Evolutionary conservation across 768 basidiomycete species (phyloP).

Genomic region (Lentinula raphanica): DNA sequence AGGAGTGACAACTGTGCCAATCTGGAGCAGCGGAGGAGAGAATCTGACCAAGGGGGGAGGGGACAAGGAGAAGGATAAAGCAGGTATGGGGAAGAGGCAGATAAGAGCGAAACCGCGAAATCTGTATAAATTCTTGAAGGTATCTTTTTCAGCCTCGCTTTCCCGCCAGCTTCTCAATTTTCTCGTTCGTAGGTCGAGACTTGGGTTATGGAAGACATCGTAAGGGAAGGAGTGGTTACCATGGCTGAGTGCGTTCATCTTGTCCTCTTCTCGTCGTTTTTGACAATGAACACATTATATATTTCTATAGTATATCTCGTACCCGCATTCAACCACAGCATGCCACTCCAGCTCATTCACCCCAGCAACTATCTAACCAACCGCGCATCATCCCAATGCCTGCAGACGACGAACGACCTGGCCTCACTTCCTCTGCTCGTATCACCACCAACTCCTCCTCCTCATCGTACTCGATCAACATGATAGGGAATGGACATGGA

Average conservation of each 20-base stretch:
- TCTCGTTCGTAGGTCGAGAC: constrained; percentile 85
- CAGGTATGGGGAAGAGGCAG: constrained; percentile 53
- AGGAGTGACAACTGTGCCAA: constrained; percentile 82
- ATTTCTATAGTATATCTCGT: constrained; percentile 53
- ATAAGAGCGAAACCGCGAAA: constrained; percentile 78
- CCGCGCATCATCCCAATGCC: constrained; percentile 68
- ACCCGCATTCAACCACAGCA: constrained; percentile 36
- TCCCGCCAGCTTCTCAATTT: too few relatives aligned
- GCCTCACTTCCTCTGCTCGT: too few relatives aligned
- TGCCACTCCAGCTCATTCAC: neutral
- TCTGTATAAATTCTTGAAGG: constrained; percentile 90
- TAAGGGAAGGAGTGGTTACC: constrained; percentile 75
- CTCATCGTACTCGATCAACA: too few relatives aligned
- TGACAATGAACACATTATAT: constrained; percentile 10
- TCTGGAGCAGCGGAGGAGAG: constrained; percentile 68
- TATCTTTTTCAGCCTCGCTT: constrained; percentile 23
- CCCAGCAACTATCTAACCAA: constrained; percentile 49
- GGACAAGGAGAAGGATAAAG: neutral
- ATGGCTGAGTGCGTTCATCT: constrained; percentile 78
- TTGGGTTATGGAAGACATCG: constrained; percentile 57
- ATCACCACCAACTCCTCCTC: too few relatives aligned
- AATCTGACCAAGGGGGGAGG: neutral
- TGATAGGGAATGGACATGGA: too few relatives aligned
- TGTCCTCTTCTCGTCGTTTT: neutral
- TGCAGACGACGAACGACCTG: constrained; percentile 58